A percentile compares a stretch with the other conserved stretches of the same genome.
Evolutionary conservation across 2,329 filamentous ascomycete genomes (phyloP).

Genomic region (Fusarium graminum): DNA sequence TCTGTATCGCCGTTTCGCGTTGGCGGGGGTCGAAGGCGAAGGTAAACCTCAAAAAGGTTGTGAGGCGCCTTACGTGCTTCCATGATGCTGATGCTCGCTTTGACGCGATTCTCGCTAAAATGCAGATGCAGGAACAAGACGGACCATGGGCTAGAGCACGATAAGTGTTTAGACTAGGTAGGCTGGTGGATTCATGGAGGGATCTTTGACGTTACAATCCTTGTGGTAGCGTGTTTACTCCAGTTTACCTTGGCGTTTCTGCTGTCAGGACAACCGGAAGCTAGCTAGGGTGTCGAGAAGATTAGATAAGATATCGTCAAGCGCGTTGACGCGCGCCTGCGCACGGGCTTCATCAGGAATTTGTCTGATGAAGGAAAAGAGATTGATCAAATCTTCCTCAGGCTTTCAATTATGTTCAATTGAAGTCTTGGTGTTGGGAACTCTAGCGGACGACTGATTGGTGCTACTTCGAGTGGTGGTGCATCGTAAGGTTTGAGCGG

Average conservation of each 20-base stretch:
- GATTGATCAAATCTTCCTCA: conserved; percentile 20
- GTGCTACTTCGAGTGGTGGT: conserved; percentile 38
- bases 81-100: conserved; percentile 50
- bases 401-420: conserved; percentile 11
- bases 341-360: conserved; percentile 17
- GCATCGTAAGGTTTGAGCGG: conserved; percentile 40
- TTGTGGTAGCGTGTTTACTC: conserved; percentile 31
- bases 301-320: conserved; percentile 32
- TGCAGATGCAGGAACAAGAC: conserved; percentile 23
- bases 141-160: conserved; percentile 21
- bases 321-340: conserved; percentile 33
- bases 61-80: conserved; percentile 56
- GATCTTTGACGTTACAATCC: conserved; percentile 34
- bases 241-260: conserved; percentile 5
- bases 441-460: conserved; percentile 27
- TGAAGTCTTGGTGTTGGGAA: conserved; percentile 22
- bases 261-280: conserved; percentile 46
- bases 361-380: conserved; percentile 11
- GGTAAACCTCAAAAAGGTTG: conserved; percentile 89
- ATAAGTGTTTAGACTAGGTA: conserved; percentile 20
- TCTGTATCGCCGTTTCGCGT: conserved; percentile 63
- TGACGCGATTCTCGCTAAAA: conserved; percentile 19
- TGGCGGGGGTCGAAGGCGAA: conserved; percentile 82
- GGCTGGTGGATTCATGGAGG: conserved; percentile 42
- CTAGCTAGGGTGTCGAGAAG: conserved; percentile 4